Conservation (phyloP, 805 yeast species). For the Ogataea dorogensis region DNA sequence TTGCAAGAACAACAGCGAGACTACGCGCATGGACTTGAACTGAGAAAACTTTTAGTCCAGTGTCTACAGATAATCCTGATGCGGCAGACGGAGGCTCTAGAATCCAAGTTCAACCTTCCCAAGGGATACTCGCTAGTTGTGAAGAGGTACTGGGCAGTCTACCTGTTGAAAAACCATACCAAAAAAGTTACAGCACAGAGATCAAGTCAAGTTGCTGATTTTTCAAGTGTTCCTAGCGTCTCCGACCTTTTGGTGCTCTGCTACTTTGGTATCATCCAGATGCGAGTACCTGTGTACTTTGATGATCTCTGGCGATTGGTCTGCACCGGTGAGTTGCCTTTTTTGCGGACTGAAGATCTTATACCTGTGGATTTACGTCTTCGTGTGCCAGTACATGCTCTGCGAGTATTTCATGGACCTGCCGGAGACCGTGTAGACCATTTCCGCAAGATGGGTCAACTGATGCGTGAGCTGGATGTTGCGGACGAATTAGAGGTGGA, state of each 20-base stretch:
- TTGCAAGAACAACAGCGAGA: conserved; percentile 12
- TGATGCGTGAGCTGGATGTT: conserved; percentile 8
- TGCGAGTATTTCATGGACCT: conserved; percentile 18
- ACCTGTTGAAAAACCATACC: conserved; percentile 11
- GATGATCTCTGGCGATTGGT: conserved; percentile 46
- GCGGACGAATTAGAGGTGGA: conserved; percentile 7
- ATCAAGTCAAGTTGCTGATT: conserved; percentile 5
- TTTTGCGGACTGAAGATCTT: conserved; percentile 18
- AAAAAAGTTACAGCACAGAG: conserved; percentile 1
- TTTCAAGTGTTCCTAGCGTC: conserved; percentile 15
- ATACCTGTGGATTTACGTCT: conserved; percentile 23
- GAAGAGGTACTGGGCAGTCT: conserved; percentile 32
- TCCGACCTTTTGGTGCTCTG: conserved; percentile 37
- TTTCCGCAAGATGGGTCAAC: conserved; percentile 10
- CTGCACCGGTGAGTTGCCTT: conserved; percentile 48
- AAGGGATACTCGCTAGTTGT: conserved; percentile 27
- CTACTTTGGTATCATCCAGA: conserved; percentile 49
- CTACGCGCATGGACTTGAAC: conserved; percentile 27
- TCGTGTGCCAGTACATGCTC: conserved; percentile 17
- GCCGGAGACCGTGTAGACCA: conserved; percentile 16
- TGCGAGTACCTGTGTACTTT: conserved; percentile 50
- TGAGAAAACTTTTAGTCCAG: conserved; percentile 17
- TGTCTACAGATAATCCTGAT: conserved; percentile 41
- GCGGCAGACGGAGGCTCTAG: conserved; percentile 44
- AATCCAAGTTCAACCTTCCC: conserved; percentile 27